Percentiles rank a stretch among this genome's conserved stretches.
These are phyloP conservation scores for Albugo candida DNA, from an alignment of 352 stramenopile genomes.

Conservation along the genomic window DNA sequence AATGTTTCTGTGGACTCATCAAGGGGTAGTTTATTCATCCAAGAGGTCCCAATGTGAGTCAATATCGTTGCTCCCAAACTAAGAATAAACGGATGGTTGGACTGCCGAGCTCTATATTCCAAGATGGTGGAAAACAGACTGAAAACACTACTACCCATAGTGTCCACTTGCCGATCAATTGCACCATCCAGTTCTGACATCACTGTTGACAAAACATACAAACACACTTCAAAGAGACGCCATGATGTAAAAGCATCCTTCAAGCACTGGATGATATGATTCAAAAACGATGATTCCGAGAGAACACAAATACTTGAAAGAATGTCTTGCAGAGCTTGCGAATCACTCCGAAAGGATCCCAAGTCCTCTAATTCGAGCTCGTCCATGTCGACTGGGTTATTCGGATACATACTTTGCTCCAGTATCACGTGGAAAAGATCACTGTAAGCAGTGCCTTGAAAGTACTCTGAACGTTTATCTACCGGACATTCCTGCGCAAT, in stretches of 20 bases:
- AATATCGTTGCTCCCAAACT: too few relatives aligned
- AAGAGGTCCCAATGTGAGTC: too few relatives aligned
- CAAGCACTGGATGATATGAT: slow-evolving; percentile 11
- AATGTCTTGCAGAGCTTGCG: slow-evolving; percentile 31
- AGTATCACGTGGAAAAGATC: slow-evolving; percentile 37
- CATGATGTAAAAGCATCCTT: slow-evolving; percentile 6
- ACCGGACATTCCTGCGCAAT: slow-evolving; percentile 52
- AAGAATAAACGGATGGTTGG: too few relatives aligned
- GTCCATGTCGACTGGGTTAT: slow-evolving; percentile 22
- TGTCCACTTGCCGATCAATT: neutral
- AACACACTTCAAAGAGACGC: slow-evolving; percentile 27
- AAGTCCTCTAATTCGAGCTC: slow-evolving; percentile 47
- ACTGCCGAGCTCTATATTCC: too few relatives aligned
- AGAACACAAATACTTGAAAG: slow-evolving; percentile 35
- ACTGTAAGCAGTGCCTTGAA: slow-evolving; percentile 29
- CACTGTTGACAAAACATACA: slow-evolving; percentile 34
- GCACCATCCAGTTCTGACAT: slow-evolving; percentile 35
- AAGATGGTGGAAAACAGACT: too few relatives aligned
- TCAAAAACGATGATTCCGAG: slow-evolving; percentile 26
- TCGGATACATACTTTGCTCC: slow-evolving; percentile 30
- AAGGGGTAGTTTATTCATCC: too few relatives aligned
- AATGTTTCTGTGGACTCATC: too few relatives aligned
- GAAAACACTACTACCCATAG: too few relatives aligned
- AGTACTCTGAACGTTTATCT: slow-evolving; percentile 25
- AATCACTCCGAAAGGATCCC: slow-evolving; percentile 27